Conservation (phyloP, 768 basidiomycete species). For the Hypholoma fasciculare region DNA sequence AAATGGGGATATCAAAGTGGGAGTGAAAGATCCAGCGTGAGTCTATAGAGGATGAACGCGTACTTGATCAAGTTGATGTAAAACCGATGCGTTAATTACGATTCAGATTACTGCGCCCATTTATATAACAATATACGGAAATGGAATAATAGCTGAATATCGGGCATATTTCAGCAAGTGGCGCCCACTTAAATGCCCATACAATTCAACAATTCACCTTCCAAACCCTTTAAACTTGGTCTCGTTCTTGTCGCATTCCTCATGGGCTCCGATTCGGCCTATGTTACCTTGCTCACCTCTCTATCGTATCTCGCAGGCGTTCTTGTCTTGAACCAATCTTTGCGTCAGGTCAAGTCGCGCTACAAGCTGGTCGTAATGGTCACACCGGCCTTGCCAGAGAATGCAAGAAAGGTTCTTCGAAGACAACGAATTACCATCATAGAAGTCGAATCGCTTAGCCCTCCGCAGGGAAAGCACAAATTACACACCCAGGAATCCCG, state of each 20-base stretch:
- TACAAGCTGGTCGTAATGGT: slow-evolving; percentile 82
- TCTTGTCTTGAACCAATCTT: slow-evolving; percentile 60
- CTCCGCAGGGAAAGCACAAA: slow-evolving; percentile 43
- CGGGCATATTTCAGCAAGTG: not conserved
- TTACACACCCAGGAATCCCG: slow-evolving; percentile 47
- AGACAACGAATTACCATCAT: slow-evolving; percentile 52
- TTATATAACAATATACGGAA: not conserved
- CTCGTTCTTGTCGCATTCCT: slow-evolving; percentile 9
- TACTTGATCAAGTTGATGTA: not conserved
- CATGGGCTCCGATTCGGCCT: slow-evolving; percentile 45
- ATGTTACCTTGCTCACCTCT: slow-evolving; percentile 79
- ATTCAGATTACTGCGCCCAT: slow-evolving; percentile 4
- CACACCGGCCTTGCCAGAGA: slow-evolving; percentile 54
- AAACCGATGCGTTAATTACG: not conserved
- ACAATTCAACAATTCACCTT: slow-evolving; percentile 4
- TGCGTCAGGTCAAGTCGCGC: slow-evolving; percentile 52
- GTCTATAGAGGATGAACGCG: slow-evolving; percentile 1
- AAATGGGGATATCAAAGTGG: slow-evolving; percentile 6
- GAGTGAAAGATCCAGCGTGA: not conserved
- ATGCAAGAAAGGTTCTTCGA: slow-evolving; percentile 51
- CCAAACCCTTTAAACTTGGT: slow-evolving; percentile 6
- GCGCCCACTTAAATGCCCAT: slow-evolving; percentile 3
- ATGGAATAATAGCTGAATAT: not conserved
- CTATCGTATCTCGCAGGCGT: slow-evolving; percentile 64
- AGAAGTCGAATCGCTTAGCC: slow-evolving; percentile 60